Conservation (phyloP, 805 yeast genomes). For the Teunomyces pallodes region DNA sequence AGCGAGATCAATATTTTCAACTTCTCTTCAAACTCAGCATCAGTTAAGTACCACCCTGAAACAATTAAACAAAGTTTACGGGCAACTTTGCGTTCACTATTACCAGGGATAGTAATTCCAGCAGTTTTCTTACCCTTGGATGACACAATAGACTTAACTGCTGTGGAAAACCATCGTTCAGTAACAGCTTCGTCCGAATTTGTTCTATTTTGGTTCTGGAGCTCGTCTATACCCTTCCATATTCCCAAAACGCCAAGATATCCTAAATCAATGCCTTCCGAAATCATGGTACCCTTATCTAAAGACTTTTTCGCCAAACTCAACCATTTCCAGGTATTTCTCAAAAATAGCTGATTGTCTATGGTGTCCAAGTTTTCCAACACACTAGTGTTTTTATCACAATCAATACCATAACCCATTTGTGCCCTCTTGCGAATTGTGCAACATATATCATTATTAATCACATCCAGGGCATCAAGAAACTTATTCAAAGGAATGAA, state of each 20-base stretch:
- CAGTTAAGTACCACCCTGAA: slow-evolving; percentile 87
- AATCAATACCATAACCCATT: slow-evolving; percentile 69
- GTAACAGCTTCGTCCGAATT: slow-evolving; percentile 20
- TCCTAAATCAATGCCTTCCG: slow-evolving; percentile 74
- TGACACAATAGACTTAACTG: slow-evolving; percentile 51
- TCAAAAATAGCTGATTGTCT: slow-evolving; percentile 50
- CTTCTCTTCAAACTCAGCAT: slow-evolving; percentile 69
- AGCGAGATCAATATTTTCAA: slow-evolving; percentile 51
- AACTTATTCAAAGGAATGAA: slow-evolving; percentile 28
- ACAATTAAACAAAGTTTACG: slow-evolving; percentile 77
- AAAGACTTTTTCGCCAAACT: slow-evolving; percentile 66
- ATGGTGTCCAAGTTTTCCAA: slow-evolving; percentile 51
- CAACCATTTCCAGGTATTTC: slow-evolving; percentile 92
- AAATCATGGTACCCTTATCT: slow-evolving; percentile 62
- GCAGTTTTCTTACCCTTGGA: slow-evolving; percentile 49
- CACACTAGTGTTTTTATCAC: slow-evolving; percentile 59
- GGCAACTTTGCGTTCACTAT: slow-evolving; percentile 56
- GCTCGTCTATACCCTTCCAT: slow-evolving; percentile 72
- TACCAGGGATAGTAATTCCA: slow-evolving; percentile 42
- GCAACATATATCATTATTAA: slow-evolving; percentile 72
- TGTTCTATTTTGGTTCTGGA: slow-evolving; percentile 44
- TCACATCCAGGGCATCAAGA: slow-evolving; percentile 39
- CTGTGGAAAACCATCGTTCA: slow-evolving; percentile 45
- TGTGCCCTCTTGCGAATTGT: slow-evolving; percentile 70
- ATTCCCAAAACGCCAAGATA: slow-evolving; percentile 86